Evolutionary conservation across 352 stramenopile species (phyloP).

Genomic region (Pythium graminicola): DNA sequence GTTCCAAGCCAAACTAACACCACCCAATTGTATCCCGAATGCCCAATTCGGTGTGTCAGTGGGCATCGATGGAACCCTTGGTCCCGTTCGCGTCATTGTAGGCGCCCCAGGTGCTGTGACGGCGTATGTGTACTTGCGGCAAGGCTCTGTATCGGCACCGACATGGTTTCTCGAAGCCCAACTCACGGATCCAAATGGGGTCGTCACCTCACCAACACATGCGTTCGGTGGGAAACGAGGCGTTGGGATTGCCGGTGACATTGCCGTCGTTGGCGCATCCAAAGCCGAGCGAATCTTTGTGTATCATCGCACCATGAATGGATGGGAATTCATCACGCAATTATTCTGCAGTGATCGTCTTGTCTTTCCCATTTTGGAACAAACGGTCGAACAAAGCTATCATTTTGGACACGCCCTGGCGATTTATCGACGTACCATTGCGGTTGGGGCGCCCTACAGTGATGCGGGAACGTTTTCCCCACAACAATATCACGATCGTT

Average conservation of each 20-base stretch:
- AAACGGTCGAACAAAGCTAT: slow-evolving; percentile 76
- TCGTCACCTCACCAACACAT: slow-evolving; percentile 37
- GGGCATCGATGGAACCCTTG: slow-evolving; percentile 59
- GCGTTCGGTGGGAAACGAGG: slow-evolving; percentile 59
- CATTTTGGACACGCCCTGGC: slow-evolving; percentile 83
- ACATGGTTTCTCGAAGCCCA: slow-evolving; percentile 44
- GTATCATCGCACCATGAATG: slow-evolving; percentile 46
- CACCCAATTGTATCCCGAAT: slow-evolving; percentile 33
- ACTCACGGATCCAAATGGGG: slow-evolving; percentile 32
- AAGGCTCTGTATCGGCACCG: slow-evolving; percentile 10
- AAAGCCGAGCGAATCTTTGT: slow-evolving; percentile 60
- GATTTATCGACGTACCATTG: slow-evolving; percentile 79
- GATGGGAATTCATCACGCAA: slow-evolving; percentile 47
- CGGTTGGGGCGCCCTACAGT: slow-evolving; percentile 84
- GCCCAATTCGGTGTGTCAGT: slow-evolving; percentile 67
- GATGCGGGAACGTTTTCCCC: slow-evolving; percentile 59
- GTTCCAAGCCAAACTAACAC: slow-evolving; percentile 43
- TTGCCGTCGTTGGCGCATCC: slow-evolving; percentile 87
- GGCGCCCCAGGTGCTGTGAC: slow-evolving; percentile 50
- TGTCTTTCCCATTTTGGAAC: slow-evolving; percentile 71
- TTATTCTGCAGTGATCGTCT: slow-evolving; percentile 79
- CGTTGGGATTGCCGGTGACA: slow-evolving; percentile 78
- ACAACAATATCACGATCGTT: slow-evolving; percentile 45
- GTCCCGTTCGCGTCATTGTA: slow-evolving; percentile 51
- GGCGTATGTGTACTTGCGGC: slow-evolving; percentile 44